Conservation (phyloP, 257 asterid species). For the Misopates orontium region DNA sequence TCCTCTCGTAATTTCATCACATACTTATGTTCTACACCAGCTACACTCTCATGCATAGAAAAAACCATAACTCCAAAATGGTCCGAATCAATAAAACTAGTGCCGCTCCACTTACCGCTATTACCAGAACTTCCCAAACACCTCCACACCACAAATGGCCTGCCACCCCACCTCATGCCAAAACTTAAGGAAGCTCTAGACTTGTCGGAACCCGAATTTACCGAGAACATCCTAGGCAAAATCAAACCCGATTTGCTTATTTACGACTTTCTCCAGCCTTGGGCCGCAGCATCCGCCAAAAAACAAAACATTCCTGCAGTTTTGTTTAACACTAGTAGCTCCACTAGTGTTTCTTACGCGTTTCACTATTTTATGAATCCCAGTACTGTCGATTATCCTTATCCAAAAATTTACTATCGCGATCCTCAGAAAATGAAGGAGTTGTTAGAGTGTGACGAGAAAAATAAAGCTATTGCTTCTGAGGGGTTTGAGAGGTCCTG, state of each 20-base stretch:
- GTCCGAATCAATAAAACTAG: constrained; percentile 22
- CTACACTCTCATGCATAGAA: constrained; percentile 37
- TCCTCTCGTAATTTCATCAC: constrained; percentile 33
- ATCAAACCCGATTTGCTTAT: constrained; percentile 39
- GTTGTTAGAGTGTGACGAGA: not conserved
- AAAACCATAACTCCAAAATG: constrained; percentile 21
- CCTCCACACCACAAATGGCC: constrained; percentile 52
- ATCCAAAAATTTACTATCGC: constrained; percentile 27
- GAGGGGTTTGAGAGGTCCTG: constrained; percentile 24
- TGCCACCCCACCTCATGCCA: constrained; percentile 45
- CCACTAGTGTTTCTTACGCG: constrained; percentile 38
- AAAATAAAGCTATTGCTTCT: constrained; percentile 5
- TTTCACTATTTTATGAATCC: constrained; percentile 36
- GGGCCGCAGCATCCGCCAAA: constrained; percentile 36
- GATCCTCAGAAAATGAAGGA: constrained; percentile 29
- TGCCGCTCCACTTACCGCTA: constrained; percentile 31
- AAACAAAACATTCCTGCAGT: constrained; percentile 37
- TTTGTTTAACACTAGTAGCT: constrained; percentile 39
- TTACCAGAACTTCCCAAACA: constrained; percentile 32
- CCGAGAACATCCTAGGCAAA: constrained; percentile 16
- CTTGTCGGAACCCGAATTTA: constrained; percentile 21
- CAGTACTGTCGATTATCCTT: constrained; percentile 21
- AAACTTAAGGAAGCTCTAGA: constrained; percentile 36
- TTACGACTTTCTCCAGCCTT: constrained; percentile 46
- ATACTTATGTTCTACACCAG: constrained; percentile 42